Conservation (phyloP, 2,329 filamentous ascomycete genomes). For the Ophiocordyceps robertsii region DNA sequence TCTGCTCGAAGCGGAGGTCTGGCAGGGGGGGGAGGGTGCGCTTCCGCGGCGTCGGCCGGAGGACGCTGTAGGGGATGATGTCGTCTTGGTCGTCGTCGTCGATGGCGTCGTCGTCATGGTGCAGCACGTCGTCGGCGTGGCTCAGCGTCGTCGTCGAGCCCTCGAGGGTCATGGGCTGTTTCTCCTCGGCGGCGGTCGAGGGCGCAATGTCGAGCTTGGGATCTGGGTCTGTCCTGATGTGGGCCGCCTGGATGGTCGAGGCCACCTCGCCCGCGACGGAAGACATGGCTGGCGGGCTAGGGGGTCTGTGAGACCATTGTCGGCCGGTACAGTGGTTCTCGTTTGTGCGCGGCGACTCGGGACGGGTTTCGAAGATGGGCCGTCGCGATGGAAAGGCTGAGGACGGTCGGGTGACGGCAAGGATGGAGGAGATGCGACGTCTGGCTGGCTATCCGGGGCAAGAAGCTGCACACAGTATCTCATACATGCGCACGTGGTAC, state of each 20-base stretch:
- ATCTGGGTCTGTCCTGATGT: conserved; percentile 61
- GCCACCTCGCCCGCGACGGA: conserved; percentile 55
- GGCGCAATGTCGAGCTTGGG: conserved; percentile 66
- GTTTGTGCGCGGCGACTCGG: no score
- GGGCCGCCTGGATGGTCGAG: conserved; percentile 67
- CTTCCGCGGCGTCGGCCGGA: conserved; percentile 37
- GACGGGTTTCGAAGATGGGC: no score
- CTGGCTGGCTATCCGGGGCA: no score
- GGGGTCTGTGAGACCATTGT: neutral
- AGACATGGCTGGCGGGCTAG: conserved; percentile 24
- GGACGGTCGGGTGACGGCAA: no score
- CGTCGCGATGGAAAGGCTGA: no score
- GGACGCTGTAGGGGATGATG: conserved; percentile 54
- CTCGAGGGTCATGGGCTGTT: conserved; percentile 14
- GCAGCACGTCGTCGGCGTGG: conserved; percentile 9
- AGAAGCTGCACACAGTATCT: no score
- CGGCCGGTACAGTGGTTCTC: neutral
- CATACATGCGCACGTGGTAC: no score
- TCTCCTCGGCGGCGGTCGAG: conserved; percentile 57
- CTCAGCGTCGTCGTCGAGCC: conserved; percentile 6
- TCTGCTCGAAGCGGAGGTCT: conserved; percentile 94
- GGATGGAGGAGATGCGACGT: no score
- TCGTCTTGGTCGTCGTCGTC: conserved; percentile 45
- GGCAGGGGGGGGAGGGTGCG: conserved; percentile 52
- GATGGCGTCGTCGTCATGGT: conserved; percentile 21